phyloP scores from a whole-genome alignment of 139 green algal species.

The Desmodesmus armatus region DNA sequence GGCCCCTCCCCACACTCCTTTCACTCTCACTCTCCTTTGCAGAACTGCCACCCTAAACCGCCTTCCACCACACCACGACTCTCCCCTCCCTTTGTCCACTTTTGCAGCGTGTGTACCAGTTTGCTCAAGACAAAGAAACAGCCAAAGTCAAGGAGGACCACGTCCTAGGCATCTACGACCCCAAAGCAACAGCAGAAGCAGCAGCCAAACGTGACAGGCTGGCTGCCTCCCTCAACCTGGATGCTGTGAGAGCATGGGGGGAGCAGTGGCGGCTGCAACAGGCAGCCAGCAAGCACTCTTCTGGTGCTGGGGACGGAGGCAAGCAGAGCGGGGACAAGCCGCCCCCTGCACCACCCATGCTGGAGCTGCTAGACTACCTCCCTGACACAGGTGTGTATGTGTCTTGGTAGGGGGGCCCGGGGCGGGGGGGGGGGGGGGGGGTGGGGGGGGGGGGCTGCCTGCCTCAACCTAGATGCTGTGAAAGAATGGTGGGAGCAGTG shows the following conservation, averaged over 20 bases:
- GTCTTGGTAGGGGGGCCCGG: too few species aligned
- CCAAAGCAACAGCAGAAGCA: not conserved
- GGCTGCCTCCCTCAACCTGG: not conserved
- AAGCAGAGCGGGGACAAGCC: not conserved
- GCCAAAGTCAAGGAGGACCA: slow-evolving; percentile 44
- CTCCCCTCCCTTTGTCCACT: too few species aligned
- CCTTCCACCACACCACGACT: too few species aligned
- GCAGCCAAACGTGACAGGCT: slow-evolving; percentile 4
- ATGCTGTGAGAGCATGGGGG: not conserved
- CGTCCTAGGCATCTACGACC: slow-evolving; percentile 45
- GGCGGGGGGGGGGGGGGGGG: too few species aligned
- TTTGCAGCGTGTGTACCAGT: slow-evolving; percentile 27
- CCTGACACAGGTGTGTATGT: slow-evolving; percentile 37
- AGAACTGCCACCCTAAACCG: too few species aligned
- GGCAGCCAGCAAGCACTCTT: not conserved
- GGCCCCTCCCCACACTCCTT: too few species aligned
- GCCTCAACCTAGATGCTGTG: not conserved
- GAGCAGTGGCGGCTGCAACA: not conserved
- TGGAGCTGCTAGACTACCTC: slow-evolving; percentile 52
- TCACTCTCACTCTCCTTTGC: too few species aligned
- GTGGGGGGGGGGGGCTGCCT: not conserved
- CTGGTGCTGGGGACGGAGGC: not conserved
- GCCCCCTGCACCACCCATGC: not conserved
- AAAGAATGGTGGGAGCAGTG: not conserved
- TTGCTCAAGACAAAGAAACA: not conserved